Conservation (phyloP, 208 protist species). For the Acanthamoeba healyi region DNA sequence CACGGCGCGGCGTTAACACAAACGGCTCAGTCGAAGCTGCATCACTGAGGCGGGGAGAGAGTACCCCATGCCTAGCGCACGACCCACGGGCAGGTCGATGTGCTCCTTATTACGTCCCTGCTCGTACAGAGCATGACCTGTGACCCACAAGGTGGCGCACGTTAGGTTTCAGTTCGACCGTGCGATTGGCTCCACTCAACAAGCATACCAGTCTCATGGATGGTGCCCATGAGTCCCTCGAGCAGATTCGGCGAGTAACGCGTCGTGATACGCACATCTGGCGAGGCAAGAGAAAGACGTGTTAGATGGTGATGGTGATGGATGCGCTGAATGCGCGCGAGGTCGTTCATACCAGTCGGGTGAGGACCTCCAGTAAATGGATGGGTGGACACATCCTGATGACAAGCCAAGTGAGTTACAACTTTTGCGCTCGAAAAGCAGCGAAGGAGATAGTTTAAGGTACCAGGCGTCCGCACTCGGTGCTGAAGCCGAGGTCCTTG, state of each 20-base stretch:
- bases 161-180: too few species aligned
- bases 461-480: slow-evolving; percentile 4
- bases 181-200: too few species aligned
- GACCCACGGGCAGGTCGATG: background rate
- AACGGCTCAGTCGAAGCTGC: background rate
- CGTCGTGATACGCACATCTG: slow-evolving; percentile 53
- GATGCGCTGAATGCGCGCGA: too few species aligned
- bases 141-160: background rate
- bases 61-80: slow-evolving; percentile 35
- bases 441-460: background rate
- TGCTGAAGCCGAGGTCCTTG: slow-evolving; percentile 28
- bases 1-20: background rate
- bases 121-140: slow-evolving; percentile 52
- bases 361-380: background rate
- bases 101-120: slow-evolving; percentile 20
- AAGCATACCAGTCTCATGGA: slow-evolving; percentile 33
- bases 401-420: background rate
- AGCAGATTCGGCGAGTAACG: slow-evolving; percentile 32
- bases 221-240: slow-evolving; percentile 46
- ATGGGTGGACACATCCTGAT: background rate
- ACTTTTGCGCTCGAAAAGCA: too few species aligned
- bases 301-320: too few species aligned
- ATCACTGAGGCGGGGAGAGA: too few species aligned
- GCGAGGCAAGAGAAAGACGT: too few species aligned
- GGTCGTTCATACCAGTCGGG: background rate